A percentile compares a stretch with the other conserved stretches of the same genome.
These are phyloP conservation scores for Ceratobasidium sp. DNA, from an alignment of 1,284 basidiomycete genomes.

Conservation along the genomic window DNA sequence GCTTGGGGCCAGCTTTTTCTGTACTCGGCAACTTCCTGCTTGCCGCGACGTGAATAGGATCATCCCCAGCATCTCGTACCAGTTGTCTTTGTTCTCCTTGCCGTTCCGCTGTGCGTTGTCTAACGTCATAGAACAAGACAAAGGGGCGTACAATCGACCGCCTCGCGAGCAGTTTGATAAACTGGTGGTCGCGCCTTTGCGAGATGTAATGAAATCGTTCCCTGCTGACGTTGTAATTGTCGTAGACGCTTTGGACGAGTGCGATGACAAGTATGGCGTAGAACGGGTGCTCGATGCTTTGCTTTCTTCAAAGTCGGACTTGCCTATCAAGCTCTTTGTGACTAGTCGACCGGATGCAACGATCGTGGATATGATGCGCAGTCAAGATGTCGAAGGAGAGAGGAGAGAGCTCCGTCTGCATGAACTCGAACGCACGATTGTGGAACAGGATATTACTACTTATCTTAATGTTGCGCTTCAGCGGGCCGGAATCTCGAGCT, in stretches of 20 bases:
- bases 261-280: slow-evolving; percentile 3
- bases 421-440: slow-evolving; percentile 38
- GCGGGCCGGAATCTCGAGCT: not conserved
- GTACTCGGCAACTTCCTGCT: slow-evolving; percentile 46
- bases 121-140: not conserved
- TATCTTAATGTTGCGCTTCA: slow-evolving; percentile 16
- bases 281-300: not conserved
- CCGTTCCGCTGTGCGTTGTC: not conserved
- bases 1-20: slow-evolving; percentile 52
- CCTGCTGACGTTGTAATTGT: slow-evolving; percentile 8
- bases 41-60: slow-evolving; percentile 23
- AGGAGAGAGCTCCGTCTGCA: slow-evolving; percentile 2
- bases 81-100: slow-evolving; percentile 1
- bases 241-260: slow-evolving; percentile 42
- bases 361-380: not conserved
- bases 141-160: not conserved
- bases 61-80: slow-evolving; percentile 34
- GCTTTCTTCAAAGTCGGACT: not conserved
- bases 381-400: not conserved
- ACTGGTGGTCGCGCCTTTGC: slow-evolving; percentile 7
- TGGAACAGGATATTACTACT: slow-evolving; percentile 27
- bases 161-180: slow-evolving; percentile 19
- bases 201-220: not conserved
- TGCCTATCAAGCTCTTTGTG: slow-evolving; percentile 38
- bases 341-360: slow-evolving; percentile 40